Evolutionary conservation across 1,284 basidiomycete species (phyloP), one percentile per base, ranked within the genome.

Genomic region (Marasmius tenuissimus): DNA sequence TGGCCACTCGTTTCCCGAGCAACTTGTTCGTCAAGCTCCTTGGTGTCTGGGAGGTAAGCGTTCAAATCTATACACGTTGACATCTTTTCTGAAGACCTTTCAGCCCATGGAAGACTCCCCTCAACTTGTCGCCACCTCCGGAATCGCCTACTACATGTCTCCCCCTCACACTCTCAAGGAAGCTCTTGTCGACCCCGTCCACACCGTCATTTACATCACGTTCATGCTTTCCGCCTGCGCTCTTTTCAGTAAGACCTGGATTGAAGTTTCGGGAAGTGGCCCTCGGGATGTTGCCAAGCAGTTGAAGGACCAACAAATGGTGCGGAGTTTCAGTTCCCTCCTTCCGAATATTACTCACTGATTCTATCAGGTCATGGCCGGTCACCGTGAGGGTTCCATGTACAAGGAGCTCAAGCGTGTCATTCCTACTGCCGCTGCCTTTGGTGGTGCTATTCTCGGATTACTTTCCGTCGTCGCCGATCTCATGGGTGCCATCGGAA

Each of bases 181-280:
- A 62, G 93, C 93, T 8, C 79, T 98, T 62, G 78, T 91, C 58
- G 97, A 99, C 76, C 97, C 97, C 3, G 88, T 98, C 71, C 97
- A 99, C 81, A 97, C 94, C 0, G 81, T 86, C 40, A 81, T 98
- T 70, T 98, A 99, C 79, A 89, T 98, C 72, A 79, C 86, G 6
- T 98, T 98, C 79, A 97, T 97, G 78, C 83, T 97, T 63, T 89
- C 92, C 38, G 94, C 95, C 12, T 99, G 97, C 73, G 97, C 97
- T 12, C 83, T 98, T 69, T 98, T 99, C 84, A 96, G 93, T 75
- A 98, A 98, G 85, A 97, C 97, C 4, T 99, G 97, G 97, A 98
- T 99, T 71, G 97, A 98, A 72, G 95, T 98, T 42, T 98, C 95
- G 1, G 97, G 97, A 39, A 93, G 90, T 61, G 96, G 97, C 16